phyloP scores from a whole-genome alignment of 1,139 yeast genomes.

The Scheffersomyces parashehatae region DNA sequence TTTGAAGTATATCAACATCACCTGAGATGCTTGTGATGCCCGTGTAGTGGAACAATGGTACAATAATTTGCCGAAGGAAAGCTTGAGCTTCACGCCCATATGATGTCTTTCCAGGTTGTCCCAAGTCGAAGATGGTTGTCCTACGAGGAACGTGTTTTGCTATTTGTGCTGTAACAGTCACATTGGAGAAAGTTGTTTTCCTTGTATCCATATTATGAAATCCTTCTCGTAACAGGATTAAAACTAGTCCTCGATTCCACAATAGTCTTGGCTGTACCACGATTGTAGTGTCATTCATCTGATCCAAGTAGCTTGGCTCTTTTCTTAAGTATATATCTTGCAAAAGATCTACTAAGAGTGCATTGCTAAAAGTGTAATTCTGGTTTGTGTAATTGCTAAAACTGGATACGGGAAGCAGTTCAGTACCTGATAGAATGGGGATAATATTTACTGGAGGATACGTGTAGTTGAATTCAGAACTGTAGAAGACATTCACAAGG shows the following conservation, averaged over 20 bases:
- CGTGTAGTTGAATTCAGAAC: constrained; percentile 6
- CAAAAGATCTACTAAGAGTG: constrained; percentile 11
- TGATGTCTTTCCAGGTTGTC: neutral
- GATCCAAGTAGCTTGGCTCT: constrained; percentile 18
- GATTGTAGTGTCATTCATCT: constrained; percentile 18
- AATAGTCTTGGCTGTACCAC: constrained; percentile 17
- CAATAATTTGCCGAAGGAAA: constrained; percentile 7
- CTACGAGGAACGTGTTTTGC: neutral
- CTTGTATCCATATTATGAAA: constrained; percentile 11
- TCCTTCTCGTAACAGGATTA: constrained; percentile 18
- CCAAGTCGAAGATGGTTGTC: constrained; percentile 3
- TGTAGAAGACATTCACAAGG: constrained; percentile 8
- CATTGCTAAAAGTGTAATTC: constrained; percentile 5
- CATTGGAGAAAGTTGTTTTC: constrained; percentile 1
- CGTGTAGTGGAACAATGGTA: constrained; percentile 5
- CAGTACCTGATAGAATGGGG: constrained; percentile 8
- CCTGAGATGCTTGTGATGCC: neutral
- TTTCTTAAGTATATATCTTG: constrained; percentile 22
- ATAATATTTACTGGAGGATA: constrained; percentile 21
- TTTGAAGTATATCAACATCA: neutral
- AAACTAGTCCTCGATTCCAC: constrained; percentile 9
- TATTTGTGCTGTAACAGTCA: constrained; percentile 2
- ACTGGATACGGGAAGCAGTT: constrained; percentile 2
- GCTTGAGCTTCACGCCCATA: constrained; percentile 2
- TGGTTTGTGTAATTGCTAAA: constrained; percentile 4